Base-by-base conservation (phyloP, 2,329 filamentous ascomycete genomes). In the Aspergillus tanneri region DNA sequence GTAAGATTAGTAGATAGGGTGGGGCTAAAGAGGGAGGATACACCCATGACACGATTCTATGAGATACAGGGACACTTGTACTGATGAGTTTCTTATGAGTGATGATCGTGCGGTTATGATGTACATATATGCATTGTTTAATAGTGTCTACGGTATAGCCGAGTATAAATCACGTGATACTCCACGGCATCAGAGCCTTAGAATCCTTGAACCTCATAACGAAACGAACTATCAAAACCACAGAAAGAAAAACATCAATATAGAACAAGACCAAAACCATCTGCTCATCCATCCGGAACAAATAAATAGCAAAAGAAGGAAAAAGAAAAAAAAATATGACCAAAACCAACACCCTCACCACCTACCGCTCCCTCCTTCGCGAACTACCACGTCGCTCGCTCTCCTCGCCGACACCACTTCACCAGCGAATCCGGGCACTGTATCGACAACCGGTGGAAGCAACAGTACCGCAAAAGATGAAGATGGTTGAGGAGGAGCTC, bases 291-390 rank as follows among this genome's bases (percentile, higher is more conserved):
- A 5, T 34, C 9, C 35, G 7, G 3, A 14, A 36, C 10, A 34
- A 35, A 24, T 24, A 35, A 37, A 42, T 37, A 28, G 35, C 38
- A 49, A 54, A 35, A 41, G 49, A 50, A 44, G n/a, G 32, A 37
- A 46, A 43, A 38, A 50, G 59, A 63, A 62, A 58, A 53, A 44
- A 44, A 39, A 51, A 18, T 36, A 61, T 71, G 30, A 19, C 39
- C 5, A 68, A 77, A 53, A 67, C 80, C 32, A 88, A 89, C 63
- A 83, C 89, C 27, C 79, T 96, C 65, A 83, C 89, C 27, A 79
- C 96, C 65, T 97, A 97, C 79, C 88, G 92, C 62, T 81, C 86
- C 34, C 78, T 96, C 64, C 83, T 97, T 47, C 90, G 92, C 69
- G 90, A 96, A 74, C 84, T 96, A 7, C 92, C 92, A 2, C 81